These are phyloP conservation scores for Phlegmacium glaucopus DNA, from an alignment of 768 basidiomycete genomes.

Conservation along the genomic window DNA sequence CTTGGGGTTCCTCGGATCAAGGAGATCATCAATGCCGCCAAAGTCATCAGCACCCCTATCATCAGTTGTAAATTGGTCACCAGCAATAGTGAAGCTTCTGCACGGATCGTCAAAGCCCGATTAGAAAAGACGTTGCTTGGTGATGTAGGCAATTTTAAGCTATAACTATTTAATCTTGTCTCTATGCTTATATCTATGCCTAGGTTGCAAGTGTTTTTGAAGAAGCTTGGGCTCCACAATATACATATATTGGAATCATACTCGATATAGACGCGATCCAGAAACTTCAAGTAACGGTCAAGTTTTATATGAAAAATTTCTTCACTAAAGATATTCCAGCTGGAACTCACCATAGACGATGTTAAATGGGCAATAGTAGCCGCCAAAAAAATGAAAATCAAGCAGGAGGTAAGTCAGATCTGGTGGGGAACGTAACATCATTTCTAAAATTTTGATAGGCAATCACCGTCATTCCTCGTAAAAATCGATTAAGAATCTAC, in stretches of 20 bases:
- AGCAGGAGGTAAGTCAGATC: slow-evolving; percentile 59
- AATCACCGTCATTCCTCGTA: slow-evolving; percentile 72
- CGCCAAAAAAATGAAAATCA: slow-evolving; percentile 89
- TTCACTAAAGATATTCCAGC: slow-evolving; percentile 37
- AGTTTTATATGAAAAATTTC: neutral
- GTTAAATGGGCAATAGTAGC: slow-evolving; percentile 89
- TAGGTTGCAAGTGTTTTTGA: slow-evolving; percentile 91
- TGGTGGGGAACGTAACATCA: neutral
- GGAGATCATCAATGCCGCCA: slow-evolving; percentile 99
- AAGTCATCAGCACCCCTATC: slow-evolving; percentile 94
- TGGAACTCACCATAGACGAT: slow-evolving; percentile 90
- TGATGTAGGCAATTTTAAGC: slow-evolving; percentile 56
- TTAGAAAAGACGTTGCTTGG: slow-evolving; percentile 93
- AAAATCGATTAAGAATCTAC: slow-evolving; percentile 75
- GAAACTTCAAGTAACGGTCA: slow-evolving; percentile 71
- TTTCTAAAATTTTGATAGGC: slow-evolving; percentile 39
- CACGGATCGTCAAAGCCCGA: slow-evolving; percentile 95
- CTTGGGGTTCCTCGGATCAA: slow-evolving; percentile 99
- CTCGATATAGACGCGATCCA: slow-evolving; percentile 85
- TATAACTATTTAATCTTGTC: neutral
- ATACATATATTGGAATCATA: slow-evolving; percentile 91
- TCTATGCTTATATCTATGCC: neutral
- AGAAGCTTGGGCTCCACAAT: slow-evolving; percentile 92
- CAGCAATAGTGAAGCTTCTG: slow-evolving; percentile 84
- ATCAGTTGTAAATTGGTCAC: slow-evolving; percentile 95